Evolutionary conservation across 2,329 filamentous ascomycete species (phyloP).

Genomic region (Aspergillus ochraceoroseus): DNA sequence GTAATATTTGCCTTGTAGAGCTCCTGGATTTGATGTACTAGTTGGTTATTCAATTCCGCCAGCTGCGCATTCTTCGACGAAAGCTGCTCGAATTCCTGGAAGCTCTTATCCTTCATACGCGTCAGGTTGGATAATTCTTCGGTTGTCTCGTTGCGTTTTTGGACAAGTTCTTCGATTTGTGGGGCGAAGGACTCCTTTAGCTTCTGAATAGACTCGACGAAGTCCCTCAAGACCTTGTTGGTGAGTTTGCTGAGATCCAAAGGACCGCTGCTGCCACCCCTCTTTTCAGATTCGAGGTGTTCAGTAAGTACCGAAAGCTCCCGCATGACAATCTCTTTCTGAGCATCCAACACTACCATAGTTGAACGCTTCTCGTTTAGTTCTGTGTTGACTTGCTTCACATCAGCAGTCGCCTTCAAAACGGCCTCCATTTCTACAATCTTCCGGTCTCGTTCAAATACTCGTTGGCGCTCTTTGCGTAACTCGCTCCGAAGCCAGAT

Average conservation of each 20-base stretch:
- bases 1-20: slow-evolving; percentile 69
- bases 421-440: slow-evolving; percentile 69
- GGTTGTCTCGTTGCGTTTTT: slow-evolving; percentile 74
- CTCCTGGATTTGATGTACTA: slow-evolving; percentile 90
- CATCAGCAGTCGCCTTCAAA: slow-evolving; percentile 56
- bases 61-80: slow-evolving; percentile 92
- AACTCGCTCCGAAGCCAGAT: slow-evolving; percentile 65
- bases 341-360: slow-evolving; percentile 86
- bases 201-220: slow-evolving; percentile 57
- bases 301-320: slow-evolving; percentile 86
- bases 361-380: slow-evolving; percentile 91
- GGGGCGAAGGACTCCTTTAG: slow-evolving; percentile 73
- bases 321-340: slow-evolving; percentile 90
- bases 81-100: slow-evolving; percentile 92
- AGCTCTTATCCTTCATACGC: slow-evolving; percentile 83
- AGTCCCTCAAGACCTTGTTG: slow-evolving; percentile 58
- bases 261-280: slow-evolving; percentile 65
- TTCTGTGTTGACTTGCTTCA: slow-evolving; percentile 78
- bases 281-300: slow-evolving; percentile 80
- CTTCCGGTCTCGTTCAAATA: slow-evolving; percentile 77
- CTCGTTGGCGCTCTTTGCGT: slow-evolving; percentile 74
- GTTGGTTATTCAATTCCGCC: slow-evolving; percentile 88
- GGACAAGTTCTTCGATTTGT: slow-evolving; percentile 82
- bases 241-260: slow-evolving; percentile 71
- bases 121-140: slow-evolving; percentile 80